Evolutionary conservation across 257 asterid genomes (phyloP), one percentile per base, ranked within the genome.

Genomic region (Petunia secreta): DNA sequence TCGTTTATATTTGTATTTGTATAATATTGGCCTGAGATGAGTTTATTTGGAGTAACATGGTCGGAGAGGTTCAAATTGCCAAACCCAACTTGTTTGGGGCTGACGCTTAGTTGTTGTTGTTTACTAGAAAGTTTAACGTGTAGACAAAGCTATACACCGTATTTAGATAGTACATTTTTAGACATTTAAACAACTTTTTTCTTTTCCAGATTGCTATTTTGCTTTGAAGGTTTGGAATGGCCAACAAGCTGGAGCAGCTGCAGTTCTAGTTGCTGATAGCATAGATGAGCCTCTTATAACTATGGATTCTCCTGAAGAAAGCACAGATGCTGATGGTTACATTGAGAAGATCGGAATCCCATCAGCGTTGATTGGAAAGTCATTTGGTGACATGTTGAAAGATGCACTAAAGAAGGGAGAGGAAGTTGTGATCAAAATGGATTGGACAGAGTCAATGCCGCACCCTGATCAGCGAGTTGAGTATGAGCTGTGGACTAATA

Each of bases 361-460:
- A 0, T 93, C 98, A 0, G 98, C 97, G 1, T 80, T 94, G 63
- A 88, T 94, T 73, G 90, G 85, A 11, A 89, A 79, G 14, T 88
- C 97, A 40, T 85, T 93, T 6, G 97, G 92, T 4, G 79, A 88
- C 6, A 39, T 84, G 3, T 87, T 94, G 64, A 92, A 89, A 86
- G 91, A 86, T 0, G 84, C 92, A 44, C 78, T 91, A 50, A 87
- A 85, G 87, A 84, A 84, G 64, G 89, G 89, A 0, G 87, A 86
- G n/a, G 85, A 88, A 1, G 91, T 92, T 41, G 82, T 91, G 41
- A 60, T 94, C 6, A 94, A 90, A 53, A 85, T 94, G 41, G 98
- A 94, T 85, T 94, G 98, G 98, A 79, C 91, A 1, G 98, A 94
- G 71, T 94, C 98, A 1, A 85, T 94, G 93, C 98, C 97, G 9